These are phyloP conservation scores for Cornus florida DNA, from an alignment of 148 eudicot genomes.

Conservation along the genomic window DNA sequence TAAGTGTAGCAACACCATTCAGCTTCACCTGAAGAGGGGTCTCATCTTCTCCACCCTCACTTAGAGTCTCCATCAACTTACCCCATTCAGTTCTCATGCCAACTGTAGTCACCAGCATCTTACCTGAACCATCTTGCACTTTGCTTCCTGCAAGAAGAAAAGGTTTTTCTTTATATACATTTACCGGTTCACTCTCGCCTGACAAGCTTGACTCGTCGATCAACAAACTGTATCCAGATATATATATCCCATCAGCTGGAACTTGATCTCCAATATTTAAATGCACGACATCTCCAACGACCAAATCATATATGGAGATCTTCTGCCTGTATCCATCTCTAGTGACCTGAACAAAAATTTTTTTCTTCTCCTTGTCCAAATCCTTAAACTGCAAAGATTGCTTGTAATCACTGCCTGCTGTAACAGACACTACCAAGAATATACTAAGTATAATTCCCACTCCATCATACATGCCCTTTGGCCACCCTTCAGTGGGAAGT, in stretches of 20 bases:
- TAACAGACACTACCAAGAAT: conserved; percentile 77
- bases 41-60: conserved; percentile 86
- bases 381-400: conserved; percentile 89
- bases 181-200: conserved; percentile 79
- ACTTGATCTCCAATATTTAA: conserved; percentile 81
- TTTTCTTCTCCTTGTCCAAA: conserved; percentile 88
- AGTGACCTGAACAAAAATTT: conserved; percentile 73
- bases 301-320: conserved; percentile 72
- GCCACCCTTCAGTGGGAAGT: conserved; percentile 80
- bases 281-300: conserved; percentile 85
- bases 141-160: conserved; percentile 82
- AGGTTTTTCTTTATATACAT: conserved; percentile 53
- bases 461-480: conserved; percentile 88
- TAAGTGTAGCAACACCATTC: conserved; percentile 94
- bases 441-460: conserved; percentile 75
- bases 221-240: conserved; percentile 78
- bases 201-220: conserved; percentile 90
- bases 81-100: conserved; percentile 99
- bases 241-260: conserved; percentile 87
- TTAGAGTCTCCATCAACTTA: conserved; percentile 84
- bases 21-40: conserved; percentile 95
- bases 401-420: conserved; percentile 82
- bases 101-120: conserved; percentile 93
- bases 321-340: conserved; percentile 79
- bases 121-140: conserved; percentile 91